phyloP scores from a whole-genome alignment of 192 early-diverging fungal genomes.

The Coemansia sp. region DNA sequence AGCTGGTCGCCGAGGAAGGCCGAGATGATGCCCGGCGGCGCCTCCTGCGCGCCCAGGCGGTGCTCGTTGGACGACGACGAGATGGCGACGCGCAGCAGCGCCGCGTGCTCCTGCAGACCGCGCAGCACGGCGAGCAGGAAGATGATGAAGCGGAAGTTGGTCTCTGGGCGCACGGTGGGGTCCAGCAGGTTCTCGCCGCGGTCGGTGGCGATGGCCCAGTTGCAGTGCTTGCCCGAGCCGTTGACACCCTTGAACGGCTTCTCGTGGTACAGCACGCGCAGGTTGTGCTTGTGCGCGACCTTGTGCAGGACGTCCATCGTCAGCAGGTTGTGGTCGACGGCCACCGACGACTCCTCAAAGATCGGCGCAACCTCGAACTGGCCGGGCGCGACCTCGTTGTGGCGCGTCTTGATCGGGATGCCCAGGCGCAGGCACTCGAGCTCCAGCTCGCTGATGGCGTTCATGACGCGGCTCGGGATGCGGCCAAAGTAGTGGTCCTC shows the following conservation, averaged over 20 bases:
- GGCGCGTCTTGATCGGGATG: constrained; percentile 97
- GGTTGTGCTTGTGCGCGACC: constrained; percentile 95
- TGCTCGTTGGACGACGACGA: constrained; percentile 96
- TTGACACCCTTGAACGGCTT: constrained; percentile 99
- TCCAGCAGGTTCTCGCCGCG: constrained; percentile 95
- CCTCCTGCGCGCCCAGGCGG: constrained; percentile 97
- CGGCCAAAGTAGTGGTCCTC: constrained; percentile 99
- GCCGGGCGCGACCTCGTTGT: constrained; percentile 98
- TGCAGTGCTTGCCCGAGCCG: constrained; percentile 98
- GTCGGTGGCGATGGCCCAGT: constrained; percentile 96
- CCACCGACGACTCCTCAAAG: constrained; percentile 93
- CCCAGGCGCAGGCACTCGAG: constrained; percentile 91
- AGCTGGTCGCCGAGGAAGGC: constrained; percentile 97
- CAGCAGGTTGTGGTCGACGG: constrained; percentile 98
- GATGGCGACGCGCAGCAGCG: constrained; percentile 86
- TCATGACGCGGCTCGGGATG: constrained; percentile 89
- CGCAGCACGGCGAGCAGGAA: constrained; percentile 90
- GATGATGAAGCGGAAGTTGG: constrained; percentile 97
- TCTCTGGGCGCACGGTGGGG: constrained; percentile 93
- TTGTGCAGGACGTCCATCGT: constrained; percentile 97
- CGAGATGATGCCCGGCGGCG: constrained; percentile 96
- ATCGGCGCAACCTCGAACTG: constrained; percentile 99
- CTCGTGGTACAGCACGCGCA: constrained; percentile 98
- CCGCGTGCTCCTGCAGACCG: constrained; percentile 88
- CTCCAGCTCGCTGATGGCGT: constrained; percentile 89